Conservation (phyloP, 352 stramenopile species). For the Globisporangium sylvaticum region DNA sequence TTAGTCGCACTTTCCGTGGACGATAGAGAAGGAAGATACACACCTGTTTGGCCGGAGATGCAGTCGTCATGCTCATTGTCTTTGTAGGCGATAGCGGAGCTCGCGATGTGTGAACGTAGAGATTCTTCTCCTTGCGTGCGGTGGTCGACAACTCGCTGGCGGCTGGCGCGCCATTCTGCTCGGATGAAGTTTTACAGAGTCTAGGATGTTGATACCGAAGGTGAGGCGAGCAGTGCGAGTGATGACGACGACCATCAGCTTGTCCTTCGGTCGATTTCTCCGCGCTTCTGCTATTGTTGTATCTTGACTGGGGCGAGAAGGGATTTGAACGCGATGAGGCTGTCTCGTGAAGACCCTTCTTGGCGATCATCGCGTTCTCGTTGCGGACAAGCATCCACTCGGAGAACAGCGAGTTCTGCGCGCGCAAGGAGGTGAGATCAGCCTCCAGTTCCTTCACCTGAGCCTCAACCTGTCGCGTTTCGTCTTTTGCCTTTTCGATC, state of each 20-base stretch:
- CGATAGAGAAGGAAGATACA: not conserved
- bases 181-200: not conserved
- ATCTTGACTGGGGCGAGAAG: not conserved
- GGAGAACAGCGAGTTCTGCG: conserved; percentile 66
- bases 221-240: not conserved
- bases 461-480: conserved; percentile 39
- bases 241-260: not conserved
- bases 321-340: not conserved
- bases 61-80: conserved; percentile 35
- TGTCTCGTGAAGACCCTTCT: conserved; percentile 1
- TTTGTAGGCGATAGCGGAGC: conserved; percentile 28
- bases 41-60: conserved; percentile 33
- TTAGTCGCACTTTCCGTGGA: not conserved
- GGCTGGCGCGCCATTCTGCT: not conserved
- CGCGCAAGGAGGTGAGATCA: conserved; percentile 53
- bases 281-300: not conserved
- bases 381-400: conserved; percentile 80
- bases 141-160: not conserved
- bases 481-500: conserved; percentile 45
- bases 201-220: not conserved
- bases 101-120: conserved; percentile 27
- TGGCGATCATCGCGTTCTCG: conserved; percentile 40
- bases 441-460: conserved; percentile 49
- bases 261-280: not conserved
- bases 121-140: conserved; percentile 8